phyloP scores from a whole-genome alignment of 768 basidiomycete genomes.

The Tulasnella sp. region DNA sequence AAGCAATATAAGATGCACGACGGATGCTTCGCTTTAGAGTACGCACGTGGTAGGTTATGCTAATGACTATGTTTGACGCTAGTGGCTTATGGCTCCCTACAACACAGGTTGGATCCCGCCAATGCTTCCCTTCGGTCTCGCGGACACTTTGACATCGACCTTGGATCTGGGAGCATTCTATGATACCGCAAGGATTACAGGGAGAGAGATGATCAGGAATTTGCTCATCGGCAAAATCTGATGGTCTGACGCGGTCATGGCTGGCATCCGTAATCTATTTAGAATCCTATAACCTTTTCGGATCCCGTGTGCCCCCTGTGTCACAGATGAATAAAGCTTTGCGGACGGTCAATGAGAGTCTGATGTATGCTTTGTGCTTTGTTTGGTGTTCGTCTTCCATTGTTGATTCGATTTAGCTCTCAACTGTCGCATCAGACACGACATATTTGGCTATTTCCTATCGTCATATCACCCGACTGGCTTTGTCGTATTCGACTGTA shows the following conservation, averaged over 20 bases:
- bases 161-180: conserved; percentile 77
- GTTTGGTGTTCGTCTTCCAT: too few species aligned
- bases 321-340: too few species aligned
- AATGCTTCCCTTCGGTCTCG: conserved; percentile 91
- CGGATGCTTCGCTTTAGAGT: conserved; percentile 92
- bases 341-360: too few species aligned
- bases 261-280: background rate
- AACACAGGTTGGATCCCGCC: conserved; percentile 85
- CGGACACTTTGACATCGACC: conserved; percentile 77
- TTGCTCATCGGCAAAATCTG: conserved; percentile 79
- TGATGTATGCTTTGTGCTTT: too few species aligned
- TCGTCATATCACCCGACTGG: too few species aligned
- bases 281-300: background rate
- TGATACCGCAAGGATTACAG: conserved; percentile 65
- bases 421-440: too few species aligned
- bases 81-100: background rate
- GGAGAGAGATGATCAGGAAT: conserved; percentile 72
- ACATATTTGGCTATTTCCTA: too few species aligned
- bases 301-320: too few species aligned
- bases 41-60: conserved; percentile 62
- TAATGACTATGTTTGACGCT: background rate
- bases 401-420: too few species aligned
- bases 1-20: conserved; percentile 99
- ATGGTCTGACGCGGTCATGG: background rate
- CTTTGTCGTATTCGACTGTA: too few species aligned